Conservation (phyloP, 108 stramenopile species). For the Nitzschia putrida region DNA sequence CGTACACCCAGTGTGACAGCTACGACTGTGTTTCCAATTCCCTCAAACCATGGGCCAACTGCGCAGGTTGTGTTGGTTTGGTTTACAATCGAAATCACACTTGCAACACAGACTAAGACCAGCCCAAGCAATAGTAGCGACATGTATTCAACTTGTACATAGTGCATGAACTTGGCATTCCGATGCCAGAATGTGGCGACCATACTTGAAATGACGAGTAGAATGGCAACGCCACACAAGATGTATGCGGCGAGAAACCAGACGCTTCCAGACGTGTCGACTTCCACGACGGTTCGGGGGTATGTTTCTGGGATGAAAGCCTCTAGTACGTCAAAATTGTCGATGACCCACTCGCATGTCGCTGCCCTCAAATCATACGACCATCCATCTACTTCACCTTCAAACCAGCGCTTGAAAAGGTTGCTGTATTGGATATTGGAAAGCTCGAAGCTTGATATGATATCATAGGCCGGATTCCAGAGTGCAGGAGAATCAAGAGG, state of each 20-base stretch:
- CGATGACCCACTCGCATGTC: slow-evolving; percentile 33
- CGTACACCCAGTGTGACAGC: background rate
- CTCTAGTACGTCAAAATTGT: slow-evolving; percentile 28
- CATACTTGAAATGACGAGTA: background rate
- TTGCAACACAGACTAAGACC: background rate
- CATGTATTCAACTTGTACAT: slow-evolving; percentile 7
- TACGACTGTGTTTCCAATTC: slow-evolving; percentile 4
- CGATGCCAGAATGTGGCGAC: background rate
- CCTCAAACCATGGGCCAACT: background rate
- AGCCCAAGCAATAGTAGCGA: background rate
- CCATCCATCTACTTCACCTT: background rate
- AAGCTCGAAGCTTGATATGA: slow-evolving; percentile 8
- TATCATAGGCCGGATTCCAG: slow-evolving; percentile 27
- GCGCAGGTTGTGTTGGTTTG: slow-evolving; percentile 2
- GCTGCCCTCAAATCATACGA: slow-evolving; percentile 14
- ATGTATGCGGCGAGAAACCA: background rate
- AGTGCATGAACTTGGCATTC: background rate
- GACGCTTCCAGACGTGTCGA: background rate
- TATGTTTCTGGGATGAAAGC: slow-evolving; percentile 26
- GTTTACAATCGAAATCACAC: background rate
- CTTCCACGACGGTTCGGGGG: slow-evolving; percentile 20
- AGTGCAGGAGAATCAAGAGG: background rate
- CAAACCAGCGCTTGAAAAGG: slow-evolving; percentile 11
- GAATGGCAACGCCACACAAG: background rate
- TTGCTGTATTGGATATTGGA: slow-evolving; percentile 11